Evolutionary conservation across 176 grass and related monocot genomes (phyloP).

Genomic region (Oryza meridionalis): DNA sequence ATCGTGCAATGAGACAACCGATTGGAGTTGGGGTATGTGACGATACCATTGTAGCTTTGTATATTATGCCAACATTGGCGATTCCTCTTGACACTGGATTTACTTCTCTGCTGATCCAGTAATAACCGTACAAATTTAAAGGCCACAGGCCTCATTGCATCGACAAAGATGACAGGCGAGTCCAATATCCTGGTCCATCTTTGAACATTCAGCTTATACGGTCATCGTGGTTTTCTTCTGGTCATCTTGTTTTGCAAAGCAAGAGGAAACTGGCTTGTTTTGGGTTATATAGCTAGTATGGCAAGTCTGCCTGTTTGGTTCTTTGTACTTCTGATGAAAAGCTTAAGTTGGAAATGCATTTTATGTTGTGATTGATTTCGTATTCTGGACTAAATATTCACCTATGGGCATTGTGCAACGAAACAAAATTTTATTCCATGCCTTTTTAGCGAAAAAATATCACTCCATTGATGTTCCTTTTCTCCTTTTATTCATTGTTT

Average conservation of each 20-base stretch:
- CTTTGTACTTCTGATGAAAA: background rate
- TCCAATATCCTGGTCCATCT: no score
- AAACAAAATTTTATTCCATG: background rate
- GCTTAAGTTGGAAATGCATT: background rate
- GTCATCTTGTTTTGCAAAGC: background rate
- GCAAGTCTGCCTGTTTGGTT: background rate
- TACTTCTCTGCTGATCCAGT: background rate
- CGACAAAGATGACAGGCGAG: background rate
- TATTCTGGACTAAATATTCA: background rate
- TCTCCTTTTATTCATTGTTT: no score
- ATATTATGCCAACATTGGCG: slow-evolving; percentile 23
- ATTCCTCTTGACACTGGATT: slow-evolving; percentile 23
- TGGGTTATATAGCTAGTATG: background rate
- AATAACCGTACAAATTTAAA: background rate
- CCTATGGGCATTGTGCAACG: background rate
- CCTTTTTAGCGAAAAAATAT: no score
- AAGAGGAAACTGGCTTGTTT: background rate
- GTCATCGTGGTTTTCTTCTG: background rate
- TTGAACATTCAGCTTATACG: background rate
- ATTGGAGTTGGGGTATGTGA: slow-evolving; percentile 9
- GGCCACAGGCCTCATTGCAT: background rate
- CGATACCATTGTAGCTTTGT: slow-evolving; percentile 27
- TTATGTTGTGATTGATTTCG: background rate
- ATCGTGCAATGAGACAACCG: slow-evolving; percentile 27
- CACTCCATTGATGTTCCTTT: no score